Percentiles rank a stretch among this genome's conserved stretches.
Conservation (phyloP, 2,329 filamentous ascomycete species). For the Alternaria hordeiaustralica region DNA sequence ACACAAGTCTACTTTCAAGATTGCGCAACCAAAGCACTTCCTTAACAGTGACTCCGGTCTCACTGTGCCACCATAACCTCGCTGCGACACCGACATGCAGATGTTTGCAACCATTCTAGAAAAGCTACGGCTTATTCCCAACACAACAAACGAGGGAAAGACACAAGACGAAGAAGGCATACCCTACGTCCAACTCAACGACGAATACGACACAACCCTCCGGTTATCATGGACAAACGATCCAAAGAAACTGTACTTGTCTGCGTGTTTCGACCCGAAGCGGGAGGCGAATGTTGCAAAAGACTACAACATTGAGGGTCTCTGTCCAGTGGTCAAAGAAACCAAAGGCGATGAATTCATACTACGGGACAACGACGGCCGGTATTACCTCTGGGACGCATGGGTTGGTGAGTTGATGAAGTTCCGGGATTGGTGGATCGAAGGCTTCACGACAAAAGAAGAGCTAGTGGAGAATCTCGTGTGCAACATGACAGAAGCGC, state of each 20-base stretch:
- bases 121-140: background rate
- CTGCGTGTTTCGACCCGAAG: conserved; percentile 1
- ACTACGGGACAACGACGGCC: background rate
- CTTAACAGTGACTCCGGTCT: background rate
- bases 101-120: background rate
- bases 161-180: background rate
- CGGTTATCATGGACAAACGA: conserved; percentile 12
- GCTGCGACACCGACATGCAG: background rate
- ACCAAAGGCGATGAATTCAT: conserved; percentile 6
- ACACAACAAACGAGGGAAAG: background rate
- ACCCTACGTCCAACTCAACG: conserved; percentile 9
- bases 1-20: background rate
- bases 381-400: conserved; percentile 13
- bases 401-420: conserved; percentile 7
- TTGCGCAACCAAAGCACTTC: background rate
- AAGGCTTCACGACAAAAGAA: conserved; percentile 9
- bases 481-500: conserved; percentile 5
- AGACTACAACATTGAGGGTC: conserved; percentile 8
- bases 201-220: conserved; percentile 1
- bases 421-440: conserved; percentile 5
- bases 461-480: conserved; percentile 5
- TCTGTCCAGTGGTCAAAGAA: conserved; percentile 10
- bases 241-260: conserved; percentile 6
- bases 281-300: conserved; percentile 3
- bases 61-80: background rate